Base-by-base conservation (phyloP, 129 eudicot genomes). In the Helianthus tuberosus region DNA sequence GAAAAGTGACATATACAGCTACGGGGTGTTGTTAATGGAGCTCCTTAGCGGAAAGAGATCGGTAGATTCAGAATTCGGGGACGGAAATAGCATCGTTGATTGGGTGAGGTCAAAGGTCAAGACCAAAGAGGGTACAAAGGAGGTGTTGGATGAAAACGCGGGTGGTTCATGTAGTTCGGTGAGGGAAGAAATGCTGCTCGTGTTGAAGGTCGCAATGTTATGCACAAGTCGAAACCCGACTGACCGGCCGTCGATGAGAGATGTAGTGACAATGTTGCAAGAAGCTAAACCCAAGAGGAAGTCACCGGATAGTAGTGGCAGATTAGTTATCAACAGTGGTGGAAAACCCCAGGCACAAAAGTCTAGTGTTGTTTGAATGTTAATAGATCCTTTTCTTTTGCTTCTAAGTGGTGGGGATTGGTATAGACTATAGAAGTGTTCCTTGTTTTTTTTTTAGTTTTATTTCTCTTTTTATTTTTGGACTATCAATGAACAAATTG, bases 1-100 rank as follows among this genome's bases (percentile, higher is more conserved):
- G 79, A 95, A 95, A 82, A 91, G 99, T n/a, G 99, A 95, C 72
- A 95, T 95, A 63, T 95, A 95, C 80, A 91, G 99, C 58, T 95
- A 61, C 5, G 99, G 99, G 25, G 99, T 95, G 11, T 85, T 95
- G 27, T 55, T 95, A 64, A 79, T 95, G 89, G 99, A 95, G 66
- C 84, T 95, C 11, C 44, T 95, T 29, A 89, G 90, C 20, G 99
- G 99, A 20, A 91, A 83, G 68, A 78, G 95, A 68, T 91, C 99
- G 29, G 97, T 95, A 7, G 90, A 89, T 9, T 65, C 96, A 0
- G 92, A 87, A 50, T 95, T 95, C 55, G 99, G 99, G 3, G 99
- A 95, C 0, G 99, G 99, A 2, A 95, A 95, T 66, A 86, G 99
- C 55, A 89, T 95, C 10, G 99, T 95, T 23, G 97, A 95, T 67